Base-by-base conservation (phyloP, 495 filamentous ascomycete species). In the Apiosordaria backusii region DNA sequence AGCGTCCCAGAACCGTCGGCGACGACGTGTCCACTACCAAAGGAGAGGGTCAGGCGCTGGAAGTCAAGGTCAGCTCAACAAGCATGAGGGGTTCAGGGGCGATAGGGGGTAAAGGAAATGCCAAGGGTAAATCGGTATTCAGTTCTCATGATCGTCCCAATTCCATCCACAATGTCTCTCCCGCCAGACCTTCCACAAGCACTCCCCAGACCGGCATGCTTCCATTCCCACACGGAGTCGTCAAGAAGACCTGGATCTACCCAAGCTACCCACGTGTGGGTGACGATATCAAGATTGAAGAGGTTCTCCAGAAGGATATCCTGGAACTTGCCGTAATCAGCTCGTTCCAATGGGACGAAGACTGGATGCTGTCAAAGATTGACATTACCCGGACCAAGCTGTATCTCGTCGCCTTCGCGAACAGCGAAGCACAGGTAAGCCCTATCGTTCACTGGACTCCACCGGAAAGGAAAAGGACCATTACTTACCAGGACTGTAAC, bases 231-330 rank as follows among this genome's bases (percentile, higher is more conserved):
- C 71, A 79, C 1, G 94, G 94, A 13, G 80, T 82, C 0, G 87
- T 97, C 23, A 97, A 91, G 76, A 93, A 90, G 74, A 99, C 95
- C 0, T 92, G 89, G 85, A 86, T 83, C 0, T 75, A 78, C 24
- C 35, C 35, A 45, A 84, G 86, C 4, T 81, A 82, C 54, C 74
- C 78, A 0, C 81, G 91, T 26, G 73, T 69, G 0, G 82, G 77
- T 1, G 81, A 93, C 55, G 92, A 96, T 63, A 92, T 98, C 71
- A 96, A 88, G 69, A 87, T 99, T 52, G 92, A 97, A 73, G 95
- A 98, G 71, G 88, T 97, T 1, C 76, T 99, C 0, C 89, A 96
- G 73, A 85, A 84, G 52, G 74, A 82, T 4, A 83, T 89, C 45
- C 81, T 97, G 0, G 79, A 88, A 21, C 79, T 92, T 22, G 95